Conservation (phyloP, 345 rosid species). For the Camelina neglecta region DNA sequence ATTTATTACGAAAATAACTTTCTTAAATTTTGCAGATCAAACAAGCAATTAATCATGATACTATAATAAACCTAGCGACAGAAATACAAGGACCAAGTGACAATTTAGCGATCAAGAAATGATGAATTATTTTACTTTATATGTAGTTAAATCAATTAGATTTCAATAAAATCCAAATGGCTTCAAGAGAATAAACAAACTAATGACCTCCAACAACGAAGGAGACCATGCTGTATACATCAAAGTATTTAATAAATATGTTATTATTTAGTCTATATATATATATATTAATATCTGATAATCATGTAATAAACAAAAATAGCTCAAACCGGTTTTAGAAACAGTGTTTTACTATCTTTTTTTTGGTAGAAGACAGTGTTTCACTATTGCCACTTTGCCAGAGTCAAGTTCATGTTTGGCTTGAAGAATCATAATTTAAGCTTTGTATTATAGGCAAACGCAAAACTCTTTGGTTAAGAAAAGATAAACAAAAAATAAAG, state of each 20-base stretch:
- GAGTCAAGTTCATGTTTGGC: neutral
- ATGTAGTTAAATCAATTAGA: neutral
- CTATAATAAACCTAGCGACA: slow-evolving; percentile 17
- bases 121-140: neutral
- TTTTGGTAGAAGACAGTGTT: neutral
- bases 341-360: neutral
- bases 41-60: slow-evolving; percentile 1
- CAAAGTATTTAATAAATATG: no score
- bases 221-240: neutral
- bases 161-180: slow-evolving; percentile 15
- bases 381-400: neutral
- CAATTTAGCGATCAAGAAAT: slow-evolving; percentile 9
- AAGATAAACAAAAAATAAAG: neutral
- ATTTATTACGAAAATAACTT: neutral
- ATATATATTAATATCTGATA: neutral
- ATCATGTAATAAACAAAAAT: slow-evolving; percentile 1
- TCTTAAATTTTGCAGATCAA: neutral
- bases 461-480: neutral
- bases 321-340: neutral
- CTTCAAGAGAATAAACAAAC: slow-evolving; percentile 1
- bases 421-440: slow-evolving; percentile 7
- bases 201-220: slow-evolving; percentile 16
- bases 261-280: neutral
- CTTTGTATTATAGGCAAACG: neutral
- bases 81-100: neutral